A percentile compares a stretch with the other conserved stretches of the same genome.
Conservation (phyloP, 1,139 yeast species). For the Yamadazyma oceani region DNA sequence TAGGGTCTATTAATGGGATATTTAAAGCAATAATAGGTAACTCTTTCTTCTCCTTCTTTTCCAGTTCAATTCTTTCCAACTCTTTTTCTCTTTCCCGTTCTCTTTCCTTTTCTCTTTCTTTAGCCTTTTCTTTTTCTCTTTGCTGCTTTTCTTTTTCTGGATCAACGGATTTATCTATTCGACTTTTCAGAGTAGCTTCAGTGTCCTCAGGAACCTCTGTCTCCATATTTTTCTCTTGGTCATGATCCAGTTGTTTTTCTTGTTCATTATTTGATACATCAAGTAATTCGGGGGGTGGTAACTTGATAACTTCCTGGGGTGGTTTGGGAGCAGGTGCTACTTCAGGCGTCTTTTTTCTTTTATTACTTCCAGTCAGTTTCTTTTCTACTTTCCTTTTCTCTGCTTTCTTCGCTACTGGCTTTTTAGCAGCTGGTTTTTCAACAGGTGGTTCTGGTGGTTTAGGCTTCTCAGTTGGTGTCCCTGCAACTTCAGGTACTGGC, state of each 20-base stretch:
- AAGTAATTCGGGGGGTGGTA: slow-evolving; percentile 17
- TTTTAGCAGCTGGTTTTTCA: slow-evolving; percentile 5
- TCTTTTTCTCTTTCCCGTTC: slow-evolving; percentile 12
- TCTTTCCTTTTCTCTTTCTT: slow-evolving; percentile 8
- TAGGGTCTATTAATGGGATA: slow-evolving; percentile 53
- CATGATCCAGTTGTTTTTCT: too few relatives aligned
- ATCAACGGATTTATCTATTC: slow-evolving; percentile 1
- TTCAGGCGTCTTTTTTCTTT: slow-evolving; percentile 18
- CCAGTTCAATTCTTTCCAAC: slow-evolving; percentile 17
- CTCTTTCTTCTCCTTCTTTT: slow-evolving; percentile 27
- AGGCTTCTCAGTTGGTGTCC: neutral
- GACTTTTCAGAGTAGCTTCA: too few relatives aligned
- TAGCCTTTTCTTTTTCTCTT: slow-evolving; percentile 7
- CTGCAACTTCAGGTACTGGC: slow-evolving; percentile 7
- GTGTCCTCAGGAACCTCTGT: too few relatives aligned
- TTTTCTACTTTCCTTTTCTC: slow-evolving; percentile 15
- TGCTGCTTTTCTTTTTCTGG: slow-evolving; percentile 9
- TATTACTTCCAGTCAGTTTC: slow-evolving; percentile 14
- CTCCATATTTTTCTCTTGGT: neutral
- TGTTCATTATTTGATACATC: slow-evolving; percentile 9
- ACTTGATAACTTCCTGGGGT: slow-evolving; percentile 10
- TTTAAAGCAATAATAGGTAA: slow-evolving; percentile 55
- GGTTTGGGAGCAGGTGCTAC: slow-evolving; percentile 11
- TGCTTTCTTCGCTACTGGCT: slow-evolving; percentile 6
- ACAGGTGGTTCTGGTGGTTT: slow-evolving; percentile 1